A percentile compares a stretch with the other conserved stretches of the same genome.
phyloP scores from a whole-genome alignment of 805 yeast species.

The Hanseniaspora lindneri region DNA sequence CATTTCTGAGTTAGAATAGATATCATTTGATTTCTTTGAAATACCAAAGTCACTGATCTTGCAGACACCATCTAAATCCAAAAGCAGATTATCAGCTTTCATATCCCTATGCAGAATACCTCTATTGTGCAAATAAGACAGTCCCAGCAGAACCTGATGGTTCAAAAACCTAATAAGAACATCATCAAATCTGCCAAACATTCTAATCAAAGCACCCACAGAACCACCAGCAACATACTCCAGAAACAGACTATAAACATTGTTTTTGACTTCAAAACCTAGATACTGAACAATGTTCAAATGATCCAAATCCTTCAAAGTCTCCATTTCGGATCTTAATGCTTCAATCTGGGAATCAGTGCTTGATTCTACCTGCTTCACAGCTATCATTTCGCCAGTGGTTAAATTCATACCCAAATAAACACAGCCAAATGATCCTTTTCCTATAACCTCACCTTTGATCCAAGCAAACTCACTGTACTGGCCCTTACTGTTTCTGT shows the following conservation, averaged over 20 bases:
- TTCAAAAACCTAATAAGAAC: slow-evolving; percentile 59
- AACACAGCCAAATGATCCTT: slow-evolving; percentile 93
- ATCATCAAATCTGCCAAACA: slow-evolving; percentile 79
- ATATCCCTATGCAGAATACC: slow-evolving; percentile 89
- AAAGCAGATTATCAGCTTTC: slow-evolving; percentile 81
- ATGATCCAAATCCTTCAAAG: slow-evolving; percentile 88
- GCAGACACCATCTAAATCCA: slow-evolving; percentile 86
- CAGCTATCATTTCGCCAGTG: slow-evolving; percentile 98
- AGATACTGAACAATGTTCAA: slow-evolving; percentile 88
- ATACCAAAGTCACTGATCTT: slow-evolving; percentile 96
- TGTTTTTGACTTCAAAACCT: slow-evolving; percentile 71
- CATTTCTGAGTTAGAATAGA: slow-evolving; percentile 88
- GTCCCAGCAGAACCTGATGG: slow-evolving; percentile 68
- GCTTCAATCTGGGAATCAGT: slow-evolving; percentile 63
- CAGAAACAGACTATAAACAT: slow-evolving; percentile 71
- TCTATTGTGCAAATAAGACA: slow-evolving; percentile 73
- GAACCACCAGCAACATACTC: slow-evolving; percentile 99
- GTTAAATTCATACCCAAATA: slow-evolving; percentile 85
- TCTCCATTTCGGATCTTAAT: slow-evolving; percentile 78
- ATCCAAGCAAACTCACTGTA: slow-evolving; percentile 91
- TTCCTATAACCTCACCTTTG: slow-evolving; percentile 90
- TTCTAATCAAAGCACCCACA: slow-evolving; percentile 70
- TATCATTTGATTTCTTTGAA: slow-evolving; percentile 71
- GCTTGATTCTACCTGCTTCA: slow-evolving; percentile 70
- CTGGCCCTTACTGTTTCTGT: slow-evolving; percentile 54